phyloP scores from a whole-genome alignment of 331 rosid genomes.

The Prunus yedoensis region DNA sequence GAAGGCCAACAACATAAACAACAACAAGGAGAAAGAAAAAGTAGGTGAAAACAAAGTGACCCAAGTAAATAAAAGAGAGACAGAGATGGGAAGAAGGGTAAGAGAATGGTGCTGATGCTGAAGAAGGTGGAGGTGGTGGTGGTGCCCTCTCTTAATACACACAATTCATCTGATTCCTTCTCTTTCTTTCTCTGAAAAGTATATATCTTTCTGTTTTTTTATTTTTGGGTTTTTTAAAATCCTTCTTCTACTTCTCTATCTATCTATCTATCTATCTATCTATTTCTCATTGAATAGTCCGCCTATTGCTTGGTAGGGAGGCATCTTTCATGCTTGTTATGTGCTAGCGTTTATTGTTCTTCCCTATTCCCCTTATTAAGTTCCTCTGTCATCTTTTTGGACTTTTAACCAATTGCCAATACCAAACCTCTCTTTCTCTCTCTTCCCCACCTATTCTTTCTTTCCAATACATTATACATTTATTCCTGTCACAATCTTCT shows the following conservation, averaged over 20 bases:
- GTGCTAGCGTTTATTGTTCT: constrained; percentile 45
- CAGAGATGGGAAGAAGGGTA: not conserved
- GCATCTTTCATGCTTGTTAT: constrained; percentile 55
- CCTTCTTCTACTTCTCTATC: constrained; percentile 8
- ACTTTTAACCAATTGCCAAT: constrained; percentile 22
- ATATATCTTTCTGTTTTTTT: constrained; percentile 16
- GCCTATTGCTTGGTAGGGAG: constrained; percentile 35
- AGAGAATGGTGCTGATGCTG: constrained; percentile 30
- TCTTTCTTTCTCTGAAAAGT: constrained; percentile 13
- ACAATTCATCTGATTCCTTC: constrained; percentile 36
- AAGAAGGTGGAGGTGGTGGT: constrained; percentile 24
- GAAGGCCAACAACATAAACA: not conserved
- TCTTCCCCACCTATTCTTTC: constrained; percentile 8
- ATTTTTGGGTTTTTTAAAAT: not conserved
- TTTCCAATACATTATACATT: constrained; percentile 1
- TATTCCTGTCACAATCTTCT: constrained; percentile 5
- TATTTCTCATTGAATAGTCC: constrained; percentile 54
- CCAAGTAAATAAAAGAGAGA: constrained; percentile 13
- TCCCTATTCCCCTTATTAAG: constrained; percentile 27
- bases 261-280: constrained; percentile 1
- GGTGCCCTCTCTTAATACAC: constrained; percentile 40
- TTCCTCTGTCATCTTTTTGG: constrained; percentile 26
- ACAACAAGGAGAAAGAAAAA: constrained; percentile 1
- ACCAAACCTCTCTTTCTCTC: not conserved
- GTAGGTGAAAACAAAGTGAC: constrained; percentile 51